Percentiles rank a stretch among this genome's conserved stretches.
Evolutionary conservation across 305 asterid genomes (phyloP).

Genomic region (Euphrasia arctica): DNA sequence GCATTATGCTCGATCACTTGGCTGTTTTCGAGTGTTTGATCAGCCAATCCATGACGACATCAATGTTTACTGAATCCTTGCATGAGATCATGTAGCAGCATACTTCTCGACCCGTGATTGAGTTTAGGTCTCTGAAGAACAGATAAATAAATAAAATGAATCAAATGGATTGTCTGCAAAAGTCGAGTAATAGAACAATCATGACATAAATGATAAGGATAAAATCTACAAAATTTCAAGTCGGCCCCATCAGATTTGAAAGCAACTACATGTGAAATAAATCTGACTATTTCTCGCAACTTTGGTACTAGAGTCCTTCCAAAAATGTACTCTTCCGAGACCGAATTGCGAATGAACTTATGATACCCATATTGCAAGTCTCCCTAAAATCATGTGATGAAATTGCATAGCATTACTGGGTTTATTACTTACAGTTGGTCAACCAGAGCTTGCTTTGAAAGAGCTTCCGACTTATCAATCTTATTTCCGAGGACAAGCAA

Average conservation of each 20-base stretch:
- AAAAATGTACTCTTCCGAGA: too few relatives aligned
- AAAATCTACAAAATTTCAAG: too few relatives aligned
- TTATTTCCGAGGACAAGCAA: slow-evolving; percentile 88
- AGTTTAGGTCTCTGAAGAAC: slow-evolving; percentile 53
- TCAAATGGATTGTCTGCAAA: neutral
- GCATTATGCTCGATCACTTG: slow-evolving; percentile 29
- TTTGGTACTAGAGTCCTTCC: too few relatives aligned
- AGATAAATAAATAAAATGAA: neutral
- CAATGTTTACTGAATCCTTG: slow-evolving; percentile 80
- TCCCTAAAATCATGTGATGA: neutral
- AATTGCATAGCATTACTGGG: neutral
- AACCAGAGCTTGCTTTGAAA: slow-evolving; percentile 62
- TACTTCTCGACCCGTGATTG: slow-evolving; percentile 76
- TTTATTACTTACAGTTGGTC: slow-evolving; percentile 72
- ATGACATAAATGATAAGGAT: neutral
- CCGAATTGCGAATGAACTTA: too few relatives aligned
- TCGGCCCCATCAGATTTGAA: too few relatives aligned
- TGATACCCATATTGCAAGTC: too few relatives aligned
- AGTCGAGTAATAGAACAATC: slow-evolving; percentile 7
- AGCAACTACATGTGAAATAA: too few relatives aligned
- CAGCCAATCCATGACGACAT: slow-evolving; percentile 77
- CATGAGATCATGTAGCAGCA: slow-evolving; percentile 97
- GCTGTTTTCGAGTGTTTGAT: slow-evolving; percentile 68
- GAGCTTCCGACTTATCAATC: slow-evolving; percentile 91
- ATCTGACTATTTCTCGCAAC: too few relatives aligned